Conservation (phyloP, 176 grass and related monocot species). For the Metroxylon sagu region DNA sequence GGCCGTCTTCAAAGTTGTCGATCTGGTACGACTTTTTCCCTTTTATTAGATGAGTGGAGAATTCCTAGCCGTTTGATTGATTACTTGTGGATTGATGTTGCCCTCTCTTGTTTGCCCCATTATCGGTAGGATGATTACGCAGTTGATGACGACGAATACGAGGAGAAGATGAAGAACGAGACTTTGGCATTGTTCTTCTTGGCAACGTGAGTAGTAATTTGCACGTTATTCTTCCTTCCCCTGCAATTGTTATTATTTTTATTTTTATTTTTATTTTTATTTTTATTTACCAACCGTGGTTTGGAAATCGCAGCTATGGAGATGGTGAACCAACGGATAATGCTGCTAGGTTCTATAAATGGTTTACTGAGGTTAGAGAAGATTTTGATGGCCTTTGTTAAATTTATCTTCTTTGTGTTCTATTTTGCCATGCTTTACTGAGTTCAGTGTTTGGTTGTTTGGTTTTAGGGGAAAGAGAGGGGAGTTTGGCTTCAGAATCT, state of each 20-base stretch:
- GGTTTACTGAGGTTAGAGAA: constrained; percentile 83
- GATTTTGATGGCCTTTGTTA: not conserved
- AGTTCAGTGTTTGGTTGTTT: not conserved
- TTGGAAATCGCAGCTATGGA: constrained; percentile 49
- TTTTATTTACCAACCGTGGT: constrained; percentile 8
- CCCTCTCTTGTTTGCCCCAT: not conserved
- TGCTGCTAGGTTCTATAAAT: constrained; percentile 91
- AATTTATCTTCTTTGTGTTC: too few relatives aligned
- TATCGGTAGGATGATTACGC: constrained; percentile 68
- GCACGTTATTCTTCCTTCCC: not conserved
- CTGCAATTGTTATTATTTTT: not conserved
- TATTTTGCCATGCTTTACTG: too few relatives aligned
- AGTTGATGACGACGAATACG: constrained; percentile 68
- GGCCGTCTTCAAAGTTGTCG: constrained; percentile 67
- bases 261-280: not conserved
- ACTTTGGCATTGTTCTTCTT: constrained; percentile 57
- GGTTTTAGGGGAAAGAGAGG: constrained; percentile 55
- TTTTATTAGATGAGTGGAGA: not conserved
- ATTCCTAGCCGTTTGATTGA: not conserved
- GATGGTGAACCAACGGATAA: constrained; percentile 97
- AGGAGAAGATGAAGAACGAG: constrained; percentile 84
- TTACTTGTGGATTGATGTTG: not conserved
- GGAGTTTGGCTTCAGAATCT: constrained; percentile 66
- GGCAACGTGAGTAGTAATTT: constrained; percentile 50
- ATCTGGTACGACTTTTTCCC: constrained; percentile 56